Evolutionary conservation across 2,329 filamentous ascomycete species (phyloP).

Genomic region (Pseudocercospora vitis): DNA sequence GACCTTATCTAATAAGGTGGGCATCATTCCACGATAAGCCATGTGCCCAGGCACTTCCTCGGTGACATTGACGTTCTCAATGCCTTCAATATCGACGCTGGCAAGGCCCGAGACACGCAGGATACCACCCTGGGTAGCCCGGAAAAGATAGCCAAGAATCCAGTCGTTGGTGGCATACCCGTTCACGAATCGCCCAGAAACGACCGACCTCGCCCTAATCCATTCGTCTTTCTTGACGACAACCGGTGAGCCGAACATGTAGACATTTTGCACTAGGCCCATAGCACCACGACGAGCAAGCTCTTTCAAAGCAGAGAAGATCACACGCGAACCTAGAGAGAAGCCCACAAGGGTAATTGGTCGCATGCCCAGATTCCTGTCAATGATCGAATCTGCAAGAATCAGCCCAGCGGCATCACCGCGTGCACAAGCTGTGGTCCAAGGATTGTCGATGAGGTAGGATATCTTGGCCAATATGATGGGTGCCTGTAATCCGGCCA

Average conservation of each 20-base stretch:
- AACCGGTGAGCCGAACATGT: slow-evolving; percentile 87
- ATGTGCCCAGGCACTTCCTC: slow-evolving; percentile 87
- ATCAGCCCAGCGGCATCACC: slow-evolving; percentile 87
- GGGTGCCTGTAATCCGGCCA: slow-evolving; percentile 91
- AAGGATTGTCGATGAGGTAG: slow-evolving; percentile 97
- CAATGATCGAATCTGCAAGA: slow-evolving; percentile 88
- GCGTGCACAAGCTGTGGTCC: slow-evolving; percentile 92
- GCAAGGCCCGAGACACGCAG: slow-evolving; percentile 82
- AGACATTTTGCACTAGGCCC: slow-evolving; percentile 91
- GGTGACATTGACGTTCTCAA: slow-evolving; percentile 90
- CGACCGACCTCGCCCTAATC: slow-evolving; percentile 73
- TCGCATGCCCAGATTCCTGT: slow-evolving; percentile 84
- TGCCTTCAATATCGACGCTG: slow-evolving; percentile 72
- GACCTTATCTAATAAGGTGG: slow-evolving; percentile 77
- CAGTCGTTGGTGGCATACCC: slow-evolving; percentile 94
- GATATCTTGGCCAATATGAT: slow-evolving; percentile 89
- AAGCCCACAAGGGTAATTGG: slow-evolving; percentile 94
- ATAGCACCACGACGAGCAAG: slow-evolving; percentile 79
- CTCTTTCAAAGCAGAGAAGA: slow-evolving; percentile 87
- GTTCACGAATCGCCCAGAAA: slow-evolving; percentile 91
- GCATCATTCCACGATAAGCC: slow-evolving; percentile 94
- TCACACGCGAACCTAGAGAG: slow-evolving; percentile 86
- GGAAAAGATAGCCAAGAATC: slow-evolving; percentile 93
- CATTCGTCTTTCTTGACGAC: slow-evolving; percentile 93
- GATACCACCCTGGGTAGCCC: slow-evolving; percentile 88